Conservation (phyloP, 2,329 filamentous ascomycete genomes). For the Scedosporium apiospermum region DNA sequence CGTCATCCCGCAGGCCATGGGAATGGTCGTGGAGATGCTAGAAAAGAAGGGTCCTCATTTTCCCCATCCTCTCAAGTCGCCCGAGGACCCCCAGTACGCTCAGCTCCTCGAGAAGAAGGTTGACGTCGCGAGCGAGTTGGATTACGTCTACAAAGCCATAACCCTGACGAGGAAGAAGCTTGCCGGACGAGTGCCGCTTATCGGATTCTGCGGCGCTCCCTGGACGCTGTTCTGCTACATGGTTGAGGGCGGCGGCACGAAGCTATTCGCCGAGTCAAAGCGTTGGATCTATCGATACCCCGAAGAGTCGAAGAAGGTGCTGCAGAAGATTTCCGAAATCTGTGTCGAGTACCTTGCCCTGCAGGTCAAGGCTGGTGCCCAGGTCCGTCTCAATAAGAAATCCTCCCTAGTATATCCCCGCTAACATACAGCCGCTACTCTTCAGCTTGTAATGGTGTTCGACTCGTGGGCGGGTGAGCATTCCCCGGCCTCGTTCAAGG, state of each 20-base stretch:
- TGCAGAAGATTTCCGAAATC: constrained; percentile 87
- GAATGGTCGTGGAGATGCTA: constrained; percentile 97
- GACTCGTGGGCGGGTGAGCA: constrained; percentile 97
- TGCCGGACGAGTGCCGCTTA: constrained; percentile 77
- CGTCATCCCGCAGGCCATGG: constrained; percentile 94
- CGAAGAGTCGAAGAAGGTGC: constrained; percentile 65
- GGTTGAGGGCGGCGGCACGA: constrained; percentile 94
- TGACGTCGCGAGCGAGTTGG: constrained; percentile 75
- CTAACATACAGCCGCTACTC: constrained; percentile 1
- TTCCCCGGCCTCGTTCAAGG: constrained; percentile 70
- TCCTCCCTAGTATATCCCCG: not conserved
- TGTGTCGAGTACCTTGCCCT: constrained; percentile 91
- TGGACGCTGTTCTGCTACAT: constrained; percentile 99
- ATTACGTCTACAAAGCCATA: constrained; percentile 94
- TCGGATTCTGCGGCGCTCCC: constrained; percentile 93
- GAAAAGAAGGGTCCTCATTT: constrained; percentile 97
- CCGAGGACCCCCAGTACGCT: constrained; percentile 74
- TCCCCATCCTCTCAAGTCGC: constrained; percentile 69
- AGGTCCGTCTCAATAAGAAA: constrained; percentile 38
- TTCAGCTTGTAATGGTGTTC: constrained; percentile 82
- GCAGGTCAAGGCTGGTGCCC: constrained; percentile 87
- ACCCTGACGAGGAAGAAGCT: constrained; percentile 84
- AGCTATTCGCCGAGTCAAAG: constrained; percentile 89
- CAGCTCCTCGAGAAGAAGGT: constrained; percentile 67
- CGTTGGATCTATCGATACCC: constrained; percentile 93